Conservation (phyloP, 345 rosid genomes). For the Mercurialis annua region DNA sequence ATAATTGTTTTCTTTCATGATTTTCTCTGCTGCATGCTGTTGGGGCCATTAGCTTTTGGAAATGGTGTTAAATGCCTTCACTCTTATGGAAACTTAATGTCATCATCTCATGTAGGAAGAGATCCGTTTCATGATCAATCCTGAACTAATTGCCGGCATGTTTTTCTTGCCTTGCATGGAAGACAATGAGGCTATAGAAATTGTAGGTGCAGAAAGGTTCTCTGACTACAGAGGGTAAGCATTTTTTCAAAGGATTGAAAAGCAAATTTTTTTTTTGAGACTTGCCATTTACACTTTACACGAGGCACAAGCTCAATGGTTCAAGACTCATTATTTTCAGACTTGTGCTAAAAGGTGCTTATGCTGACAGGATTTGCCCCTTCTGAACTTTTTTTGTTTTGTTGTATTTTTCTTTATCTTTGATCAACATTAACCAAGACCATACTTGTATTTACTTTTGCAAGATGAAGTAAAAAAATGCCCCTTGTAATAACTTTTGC, state of each 20-base stretch:
- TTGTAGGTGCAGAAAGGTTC: slow-evolving; percentile 85
- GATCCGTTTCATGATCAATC: slow-evolving; percentile 93
- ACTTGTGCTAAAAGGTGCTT: neutral
- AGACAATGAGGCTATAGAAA: slow-evolving; percentile 82
- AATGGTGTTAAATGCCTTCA: neutral
- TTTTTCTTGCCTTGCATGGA: slow-evolving; percentile 88
- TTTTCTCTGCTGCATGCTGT: neutral
- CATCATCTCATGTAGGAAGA: slow-evolving; percentile 61
- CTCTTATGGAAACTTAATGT: neutral
- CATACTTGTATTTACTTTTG: too few species aligned
- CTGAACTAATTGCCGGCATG: slow-evolving; percentile 90
- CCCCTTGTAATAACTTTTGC: slow-evolving; percentile 13
- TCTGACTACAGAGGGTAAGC: slow-evolving; percentile 83
- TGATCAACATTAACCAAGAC: neutral
- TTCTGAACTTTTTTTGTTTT: neutral
- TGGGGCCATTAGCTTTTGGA: neutral
- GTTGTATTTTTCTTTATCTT: neutral
- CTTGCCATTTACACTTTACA: neutral
- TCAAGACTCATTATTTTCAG: neutral
- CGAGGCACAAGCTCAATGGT: neutral
- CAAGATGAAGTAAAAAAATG: neutral
- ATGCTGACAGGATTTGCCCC: neutral
- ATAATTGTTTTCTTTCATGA: slow-evolving; percentile 4
- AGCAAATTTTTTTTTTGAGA: neutral
- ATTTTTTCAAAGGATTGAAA: neutral